phyloP scores from a whole-genome alignment of 164 flowering plant species.

The Protea cynaroides region DNA sequence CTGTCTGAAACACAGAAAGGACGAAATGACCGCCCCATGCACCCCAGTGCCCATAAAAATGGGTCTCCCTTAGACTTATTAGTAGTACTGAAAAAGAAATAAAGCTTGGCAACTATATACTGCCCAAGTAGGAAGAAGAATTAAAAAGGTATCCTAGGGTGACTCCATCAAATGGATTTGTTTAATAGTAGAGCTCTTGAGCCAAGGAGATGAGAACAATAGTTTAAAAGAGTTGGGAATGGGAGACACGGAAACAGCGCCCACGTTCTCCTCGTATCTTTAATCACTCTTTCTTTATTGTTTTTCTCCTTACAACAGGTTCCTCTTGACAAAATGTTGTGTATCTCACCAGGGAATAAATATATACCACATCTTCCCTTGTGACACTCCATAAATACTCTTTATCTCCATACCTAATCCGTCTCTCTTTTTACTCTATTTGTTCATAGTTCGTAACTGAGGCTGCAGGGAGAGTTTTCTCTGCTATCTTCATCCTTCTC shows the following conservation, averaged over 20 bases:
- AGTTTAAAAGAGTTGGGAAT: slow-evolving; percentile 30
- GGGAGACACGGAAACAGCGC: slow-evolving; percentile 83
- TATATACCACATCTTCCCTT: slow-evolving; percentile 39
- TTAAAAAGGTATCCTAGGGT: slow-evolving; percentile 23
- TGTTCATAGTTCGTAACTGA: slow-evolving; percentile 7
- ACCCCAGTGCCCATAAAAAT: no score
- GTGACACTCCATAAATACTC: slow-evolving; percentile 67
- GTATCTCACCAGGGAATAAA: slow-evolving; percentile 43
- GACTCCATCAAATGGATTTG: slow-evolving; percentile 29
- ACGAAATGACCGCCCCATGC: no score
- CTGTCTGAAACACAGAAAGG: no score
- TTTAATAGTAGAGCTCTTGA: slow-evolving; percentile 47
- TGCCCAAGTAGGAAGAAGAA: slow-evolving; percentile 12
- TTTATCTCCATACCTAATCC: slow-evolving; percentile 16
- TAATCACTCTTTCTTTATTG: slow-evolving; percentile 12
- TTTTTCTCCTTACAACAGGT: slow-evolving; percentile 10
- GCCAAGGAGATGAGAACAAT: slow-evolving; percentile 57
- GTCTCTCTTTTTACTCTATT: slow-evolving; percentile 2
- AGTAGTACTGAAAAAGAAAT: no score
- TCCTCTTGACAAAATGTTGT: slow-evolving; percentile 34
- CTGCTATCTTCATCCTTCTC: not conserved
- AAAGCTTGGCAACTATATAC: not conserved
- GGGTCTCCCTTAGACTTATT: no score
- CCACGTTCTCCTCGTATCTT: slow-evolving; percentile 81
- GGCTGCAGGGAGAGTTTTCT: not conserved